These are phyloP conservation scores for Trichoderma koningii DNA, from an alignment of 2,329 filamentous ascomycete species.

Conservation along the genomic window DNA sequence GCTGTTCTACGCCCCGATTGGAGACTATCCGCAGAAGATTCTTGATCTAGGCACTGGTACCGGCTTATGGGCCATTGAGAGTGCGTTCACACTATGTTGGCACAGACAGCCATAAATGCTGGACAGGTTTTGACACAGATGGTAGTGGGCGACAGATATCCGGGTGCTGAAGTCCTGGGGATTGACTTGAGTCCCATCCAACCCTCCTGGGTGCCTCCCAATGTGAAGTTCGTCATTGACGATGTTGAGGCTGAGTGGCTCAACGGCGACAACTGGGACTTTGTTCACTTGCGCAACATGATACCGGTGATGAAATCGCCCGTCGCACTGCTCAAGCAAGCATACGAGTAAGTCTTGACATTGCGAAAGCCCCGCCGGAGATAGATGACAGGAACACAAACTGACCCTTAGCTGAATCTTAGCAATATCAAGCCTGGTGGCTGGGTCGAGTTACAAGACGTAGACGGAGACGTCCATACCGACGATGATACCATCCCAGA, in stretches of 20 bases:
- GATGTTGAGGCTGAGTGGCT: constrained; percentile 41
- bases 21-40: constrained; percentile 45
- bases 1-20: constrained; percentile 46
- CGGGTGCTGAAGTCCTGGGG: constrained; percentile 42
- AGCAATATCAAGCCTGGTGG: constrained; percentile 47
- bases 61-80: constrained; percentile 50
- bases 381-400: too few species aligned
- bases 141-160: constrained; percentile 40
- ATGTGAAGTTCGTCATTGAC: constrained; percentile 44
- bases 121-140: not conserved
- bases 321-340: constrained; percentile 36
- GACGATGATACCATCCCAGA: constrained; percentile 39
- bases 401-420: not conserved
- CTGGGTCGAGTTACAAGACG: constrained; percentile 48
- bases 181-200: constrained; percentile 46
- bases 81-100: constrained; percentile 20
- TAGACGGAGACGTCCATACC: constrained; percentile 40
- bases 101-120: too few species aligned
- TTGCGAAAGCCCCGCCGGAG: too few species aligned
- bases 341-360: constrained; percentile 34
- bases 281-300: constrained; percentile 48
- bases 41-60: constrained; percentile 54
- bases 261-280: constrained; percentile 33
- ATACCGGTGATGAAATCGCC: constrained; percentile 44
- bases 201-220: constrained; percentile 45